Evolutionary conservation across 305 asterid species (phyloP).

Genomic region (Fraxinus sp.): DNA sequence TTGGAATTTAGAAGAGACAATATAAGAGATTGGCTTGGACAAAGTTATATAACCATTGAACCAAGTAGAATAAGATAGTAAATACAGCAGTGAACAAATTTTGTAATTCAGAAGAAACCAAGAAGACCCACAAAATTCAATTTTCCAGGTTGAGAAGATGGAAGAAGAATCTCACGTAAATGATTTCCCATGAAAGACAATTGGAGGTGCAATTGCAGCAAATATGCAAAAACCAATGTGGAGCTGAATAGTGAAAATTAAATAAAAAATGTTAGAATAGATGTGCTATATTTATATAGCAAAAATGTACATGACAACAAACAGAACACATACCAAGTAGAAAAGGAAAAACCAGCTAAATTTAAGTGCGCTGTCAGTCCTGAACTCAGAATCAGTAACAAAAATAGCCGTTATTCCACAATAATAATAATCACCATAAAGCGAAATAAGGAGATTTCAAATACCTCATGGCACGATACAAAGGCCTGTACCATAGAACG

Average conservation of each 20-base stretch:
- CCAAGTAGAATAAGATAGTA: not conserved
- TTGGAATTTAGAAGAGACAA: not conserved
- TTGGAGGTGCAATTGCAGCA: constrained; percentile 99
- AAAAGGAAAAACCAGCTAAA: constrained; percentile 92
- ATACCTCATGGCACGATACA: constrained; percentile 96
- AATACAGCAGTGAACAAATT: not conserved
- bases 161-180: constrained; percentile 58
- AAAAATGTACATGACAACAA: constrained; percentile 8
- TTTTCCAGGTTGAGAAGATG: not conserved
- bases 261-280: constrained; percentile 22
- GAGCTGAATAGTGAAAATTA: constrained; percentile 52
- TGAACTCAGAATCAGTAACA: constrained; percentile 33
- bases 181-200: constrained; percentile 82
- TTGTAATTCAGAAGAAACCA: not conserved
- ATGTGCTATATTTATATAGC: not conserved
- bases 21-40: not conserved
- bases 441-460: constrained; percentile 17
- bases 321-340: constrained; percentile 62
- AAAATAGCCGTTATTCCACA: constrained; percentile 15
- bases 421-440: constrained; percentile 1
- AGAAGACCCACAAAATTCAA: not conserved
- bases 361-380: constrained; percentile 95
- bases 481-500: constrained; percentile 93
- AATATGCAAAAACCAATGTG: constrained; percentile 90
- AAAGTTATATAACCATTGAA: not conserved